These are phyloP conservation scores for Aphanomyces cochlioides DNA, from an alignment of 352 stramenopile genomes.

Conservation along the genomic window DNA sequence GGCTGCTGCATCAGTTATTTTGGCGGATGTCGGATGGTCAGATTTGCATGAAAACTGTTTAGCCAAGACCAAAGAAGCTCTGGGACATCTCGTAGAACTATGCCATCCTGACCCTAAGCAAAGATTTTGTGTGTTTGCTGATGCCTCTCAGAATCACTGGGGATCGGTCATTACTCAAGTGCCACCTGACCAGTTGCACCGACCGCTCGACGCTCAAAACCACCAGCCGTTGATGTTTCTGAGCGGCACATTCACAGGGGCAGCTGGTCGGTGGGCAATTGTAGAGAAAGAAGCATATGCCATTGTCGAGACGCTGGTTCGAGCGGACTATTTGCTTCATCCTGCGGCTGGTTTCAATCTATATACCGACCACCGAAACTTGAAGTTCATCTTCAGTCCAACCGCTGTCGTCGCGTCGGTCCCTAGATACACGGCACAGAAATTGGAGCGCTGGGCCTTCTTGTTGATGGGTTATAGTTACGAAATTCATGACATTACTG, in stretches of 20 bases:
- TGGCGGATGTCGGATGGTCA: not conserved
- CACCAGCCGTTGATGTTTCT: slow-evolving; percentile 15
- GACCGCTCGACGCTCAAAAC: not conserved
- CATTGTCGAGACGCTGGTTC: slow-evolving; percentile 18
- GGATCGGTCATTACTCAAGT: slow-evolving; percentile 17
- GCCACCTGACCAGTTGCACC: slow-evolving; percentile 7
- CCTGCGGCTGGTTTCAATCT: slow-evolving; percentile 17
- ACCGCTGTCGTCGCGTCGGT: not conserved
- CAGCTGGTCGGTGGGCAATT: slow-evolving; percentile 5
- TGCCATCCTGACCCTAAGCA: slow-evolving; percentile 14
- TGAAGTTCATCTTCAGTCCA: slow-evolving; percentile 12
- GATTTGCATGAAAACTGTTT: not conserved
- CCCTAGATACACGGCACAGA: slow-evolving; percentile 33
- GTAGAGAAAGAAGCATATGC: slow-evolving; percentile 28
- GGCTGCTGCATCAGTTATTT: not conserved
- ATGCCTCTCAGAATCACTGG: slow-evolving; percentile 17
- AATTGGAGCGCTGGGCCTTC: slow-evolving; percentile 32
- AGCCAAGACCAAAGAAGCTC: not conserved
- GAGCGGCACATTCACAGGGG: slow-evolving; percentile 13
- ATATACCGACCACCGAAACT: slow-evolving; percentile 24
- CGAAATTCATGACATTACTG: slow-evolving; percentile 28
- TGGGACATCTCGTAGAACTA: slow-evolving; percentile 10
- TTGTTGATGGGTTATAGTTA: slow-evolving; percentile 31
- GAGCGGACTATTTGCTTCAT: slow-evolving; percentile 17
- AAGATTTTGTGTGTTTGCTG: slow-evolving; percentile 20